A percentile compares a stretch with the other conserved stretches of the same genome.
Evolutionary conservation across 768 basidiomycete species (phyloP).

Genomic region (Lactarius sanguifluus): DNA sequence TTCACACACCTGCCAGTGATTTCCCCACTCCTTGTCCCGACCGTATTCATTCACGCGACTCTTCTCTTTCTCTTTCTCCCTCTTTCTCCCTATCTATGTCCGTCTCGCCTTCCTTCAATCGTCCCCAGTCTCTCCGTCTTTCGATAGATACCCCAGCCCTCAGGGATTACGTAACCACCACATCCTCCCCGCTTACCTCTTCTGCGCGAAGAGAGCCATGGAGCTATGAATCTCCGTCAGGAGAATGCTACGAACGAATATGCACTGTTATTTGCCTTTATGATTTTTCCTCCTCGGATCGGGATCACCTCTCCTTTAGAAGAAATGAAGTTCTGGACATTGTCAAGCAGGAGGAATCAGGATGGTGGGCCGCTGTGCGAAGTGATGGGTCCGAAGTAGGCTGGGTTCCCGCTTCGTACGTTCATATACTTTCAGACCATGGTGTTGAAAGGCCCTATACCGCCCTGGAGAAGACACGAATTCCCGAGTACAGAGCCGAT

Average conservation of each 20-base stretch:
- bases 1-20: not conserved
- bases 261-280: conserved; percentile 64
- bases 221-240: conserved; percentile 32
- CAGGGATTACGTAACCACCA: not conserved
- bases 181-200: conserved; percentile 7
- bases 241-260: conserved; percentile 37
- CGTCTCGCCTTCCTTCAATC: conserved; percentile 4
- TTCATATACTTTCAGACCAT: conserved; percentile 52
- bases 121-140: conserved; percentile 24
- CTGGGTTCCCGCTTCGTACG: conserved; percentile 77
- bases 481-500: conserved; percentile 50
- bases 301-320: conserved; percentile 58
- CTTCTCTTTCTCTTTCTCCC: not conserved
- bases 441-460: conserved; percentile 50
- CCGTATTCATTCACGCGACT: conserved; percentile 1
- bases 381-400: conserved; percentile 53
- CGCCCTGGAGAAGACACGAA: conserved; percentile 42
- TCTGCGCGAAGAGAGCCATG: conserved; percentile 14
- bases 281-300: conserved; percentile 65
- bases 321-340: conserved; percentile 68
- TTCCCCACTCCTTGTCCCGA: not conserved
- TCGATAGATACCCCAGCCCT: conserved; percentile 11
- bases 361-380: conserved; percentile 82
- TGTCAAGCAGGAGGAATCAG: conserved; percentile 65
- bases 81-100: conserved; percentile 19